Evolutionary conservation across 2,329 filamentous ascomycete genomes (phyloP), one percentile per base, ranked within the genome.

Genomic region (Trichoderma guizhouense): DNA sequence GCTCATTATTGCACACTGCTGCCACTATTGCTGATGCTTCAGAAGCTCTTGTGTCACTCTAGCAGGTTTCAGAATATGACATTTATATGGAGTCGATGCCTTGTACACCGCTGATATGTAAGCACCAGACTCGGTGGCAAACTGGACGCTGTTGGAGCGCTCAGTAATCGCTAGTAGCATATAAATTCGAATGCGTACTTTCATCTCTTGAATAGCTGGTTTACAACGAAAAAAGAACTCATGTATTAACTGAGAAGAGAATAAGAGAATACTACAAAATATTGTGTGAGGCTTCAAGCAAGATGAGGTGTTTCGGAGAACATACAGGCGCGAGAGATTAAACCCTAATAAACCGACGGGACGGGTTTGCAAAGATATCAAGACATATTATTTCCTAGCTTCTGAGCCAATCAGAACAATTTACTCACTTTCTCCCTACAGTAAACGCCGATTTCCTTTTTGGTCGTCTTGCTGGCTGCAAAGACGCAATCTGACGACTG

Each of bases 291-390:
- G 21, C 24, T 24, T 7, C 47, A 53, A 53, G 21, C 21, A 53
- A 53, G 47, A 24, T 53, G 47, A 53, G 47, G 30, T 34, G 57
- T n/a, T 32, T 21, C 15, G 18, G 32, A 60, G 32, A 34, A 34
- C 30, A 39, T 24, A 43, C 28, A 55, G 2, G 6, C 5, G 34
- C 47, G 24, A 7, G 30, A 60, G 28, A 32, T 11, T 11, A 32
- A 32, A 21, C 53, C 26, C 47, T 14, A 65, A 65, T 68, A 60
- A 60, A 43, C 53, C 65, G 65, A 60, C 65, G 65, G 65, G 26
- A 68, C 18, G 18, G 21, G 9, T 14, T 53, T 53, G 43, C 11
- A 53, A 65, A 34, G 30, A 5, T 34, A 58, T 47, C 32, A 43
- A 24, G 26, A 24, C 65, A 60, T 68, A 67, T 57, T 57, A 67